Base-by-base conservation (phyloP, 345 rosid genomes). In the Citrus hindsii region DNA sequence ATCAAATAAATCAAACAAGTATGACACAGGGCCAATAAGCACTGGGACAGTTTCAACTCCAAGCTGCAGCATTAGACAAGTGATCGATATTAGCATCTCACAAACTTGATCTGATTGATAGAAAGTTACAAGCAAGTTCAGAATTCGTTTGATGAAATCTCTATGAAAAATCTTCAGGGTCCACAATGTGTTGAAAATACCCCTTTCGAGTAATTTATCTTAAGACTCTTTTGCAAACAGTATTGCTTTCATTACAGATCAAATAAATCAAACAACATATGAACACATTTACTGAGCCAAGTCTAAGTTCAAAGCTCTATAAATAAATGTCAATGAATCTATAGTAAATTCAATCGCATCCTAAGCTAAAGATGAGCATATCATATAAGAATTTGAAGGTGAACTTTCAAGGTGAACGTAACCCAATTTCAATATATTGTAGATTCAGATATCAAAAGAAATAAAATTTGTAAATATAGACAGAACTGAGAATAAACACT, bases 41-140 rank as follows among this genome's bases (percentile, higher is more conserved):
- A 95, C 89, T 53, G 98, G 98, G 66, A 95, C 89, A 19, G 99
- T 95, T 22, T 95, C 86, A 21, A 93, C 90, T 82, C 99, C 98
- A 72, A 91, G 98, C 98, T 95, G 92, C 86, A 83, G 38, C 21
- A 18, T 48, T 66, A 76, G 59, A 79, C 51, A 79, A 13, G 33
- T 3, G 24, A 68, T 9, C 14, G 53, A 72, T 28, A 73, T 79
- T 62, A 83, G 70, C 59, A 75, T 71, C 76, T 46, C 58, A 79
- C 53, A 53, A 64, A 38, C 68, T 28, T 32, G 7, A 16, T 76
- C 19, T 59, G 56, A n/a, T 59, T 30, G 24, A 40, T 33, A 33
- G 48, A 76, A 74, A 73, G 64, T 5, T 64, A 16, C 5, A 32
- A 38, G 9, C 8, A 28, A 71, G 38, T 24, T 24, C 46, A 5